Conservation (phyloP, 1,284 basidiomycete genomes). For the Anthracocystis setariae region DNA sequence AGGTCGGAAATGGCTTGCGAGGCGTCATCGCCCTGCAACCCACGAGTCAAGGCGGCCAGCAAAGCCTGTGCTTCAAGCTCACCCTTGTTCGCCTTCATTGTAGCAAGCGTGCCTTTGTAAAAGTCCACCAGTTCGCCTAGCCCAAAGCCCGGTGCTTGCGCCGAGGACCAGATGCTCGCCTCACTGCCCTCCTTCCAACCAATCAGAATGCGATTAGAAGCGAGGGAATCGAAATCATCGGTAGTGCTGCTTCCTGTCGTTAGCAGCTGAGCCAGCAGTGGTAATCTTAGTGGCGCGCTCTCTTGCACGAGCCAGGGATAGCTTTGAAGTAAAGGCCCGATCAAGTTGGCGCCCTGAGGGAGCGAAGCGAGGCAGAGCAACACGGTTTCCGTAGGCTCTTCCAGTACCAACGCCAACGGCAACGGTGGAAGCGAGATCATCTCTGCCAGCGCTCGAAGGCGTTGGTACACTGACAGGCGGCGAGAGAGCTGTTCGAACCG, state of each 20-base stretch:
- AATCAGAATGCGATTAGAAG: conserved; percentile 19
- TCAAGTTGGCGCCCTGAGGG: conserved; percentile 7
- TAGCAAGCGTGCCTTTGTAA: conserved; percentile 3
- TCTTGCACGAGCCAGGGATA: conserved; percentile 15
- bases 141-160: neutral
- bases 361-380: conserved; percentile 30
- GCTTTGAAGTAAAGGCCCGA: conserved; percentile 13
- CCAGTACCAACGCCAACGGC: conserved; percentile 19
- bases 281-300: conserved; percentile 3
- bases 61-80: conserved; percentile 2
- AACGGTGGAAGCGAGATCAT: conserved; percentile 12
- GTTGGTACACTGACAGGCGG: conserved; percentile 12
- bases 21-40: conserved; percentile 12
- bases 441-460: conserved; percentile 1
- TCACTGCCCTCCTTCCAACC: conserved; percentile 22
- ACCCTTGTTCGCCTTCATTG: conserved; percentile 2
- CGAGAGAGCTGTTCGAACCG: conserved; percentile 9
- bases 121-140: neutral
- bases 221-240: conserved; percentile 10
- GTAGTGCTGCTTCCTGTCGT: neutral
- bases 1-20: conserved; percentile 13
- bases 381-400: conserved; percentile 9
- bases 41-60: neutral
- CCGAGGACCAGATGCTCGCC: conserved; percentile 11
- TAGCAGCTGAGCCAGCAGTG: conserved; percentile 20